Evolutionary conservation across 805 yeast species (phyloP), one percentile per base, ranked within the genome.

Genomic region (Priceomyces castillae): DNA sequence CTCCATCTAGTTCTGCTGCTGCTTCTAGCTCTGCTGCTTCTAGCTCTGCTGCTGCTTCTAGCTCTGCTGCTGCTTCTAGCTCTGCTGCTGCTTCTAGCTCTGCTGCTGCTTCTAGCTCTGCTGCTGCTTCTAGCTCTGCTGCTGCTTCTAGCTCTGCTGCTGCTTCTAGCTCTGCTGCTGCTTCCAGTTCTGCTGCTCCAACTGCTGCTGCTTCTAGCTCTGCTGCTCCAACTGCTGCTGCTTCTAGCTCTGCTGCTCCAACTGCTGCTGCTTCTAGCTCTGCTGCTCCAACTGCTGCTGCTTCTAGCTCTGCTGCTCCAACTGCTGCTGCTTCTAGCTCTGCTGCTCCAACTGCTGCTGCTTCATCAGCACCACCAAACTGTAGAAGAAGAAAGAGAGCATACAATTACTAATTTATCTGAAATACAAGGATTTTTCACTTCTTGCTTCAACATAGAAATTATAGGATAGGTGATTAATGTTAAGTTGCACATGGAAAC

Each of bases 41-140:
- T 7, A 23, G 26, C n/a, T n/a, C n/a, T 23, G 26, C 66, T 31
- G 59, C 64, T 26, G 34, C 37, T 12, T 26, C 41, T 18, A 11
- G 22, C n/a, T n/a, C n/a, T n/a, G 26, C 26, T 7, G 26, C 26
- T 23, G 9, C 26, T 7, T 23, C 26, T 7, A 23, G 26, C 10
- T n/a, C n/a, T n/a, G 26, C 26, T 7, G 31, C 31, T 28, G 15
- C 31, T 12, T 11, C 31, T 5, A 28, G 31, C 15, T 10, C 31
- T 12, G 31, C 15, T 7, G 17, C 28, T 11, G 38, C 26, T 9
- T 11, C 37, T 12, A 12, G 19, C 3, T 16, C 22, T 4, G 37
- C 37, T 2, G 23, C 37, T 14, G 19, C 46, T 5, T 11, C 17
- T 4, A 14, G 33, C 25, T 22, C 25, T 30, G 17, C 25, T 20